Evolutionary conservation across 1,139 yeast genomes (phyloP), one percentile per base, ranked within the genome.

Genomic region (Pichia sp.): DNA sequence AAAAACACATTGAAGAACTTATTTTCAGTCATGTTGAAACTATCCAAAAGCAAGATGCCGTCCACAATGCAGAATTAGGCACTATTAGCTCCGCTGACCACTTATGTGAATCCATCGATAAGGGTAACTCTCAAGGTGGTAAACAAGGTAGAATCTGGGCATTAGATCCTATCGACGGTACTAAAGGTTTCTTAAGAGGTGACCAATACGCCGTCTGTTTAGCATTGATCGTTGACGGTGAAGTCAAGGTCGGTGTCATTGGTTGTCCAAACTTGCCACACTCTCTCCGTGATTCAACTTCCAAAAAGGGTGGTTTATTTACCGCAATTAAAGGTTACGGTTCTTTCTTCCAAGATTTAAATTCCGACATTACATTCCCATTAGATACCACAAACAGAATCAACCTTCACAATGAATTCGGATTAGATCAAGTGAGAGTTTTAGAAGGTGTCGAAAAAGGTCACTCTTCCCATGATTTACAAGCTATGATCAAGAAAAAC

Each of bases 401-500:
- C 54, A 42, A 62, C 18, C 72, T 81, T 77, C 72, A 71, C 38
- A 72, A 73, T 45, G 65, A 67, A 28, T 59, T 72, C 4, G 54
- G 67, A 5, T 74, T 84, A 4, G 55, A 63, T 1, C 67, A 72
- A 4, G 79, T 86, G 38, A 80, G 81, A 61, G 93, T 93, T 42
- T 84, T 94, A 40, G 99, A 94, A 70, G 94, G 96, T 53, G 98
- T 93, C n/a, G 99, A 93, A 69, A 85, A 88, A 61, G 93, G 93
- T 1, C 99, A 93, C 64, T 89, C 97, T 3, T 84, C 96, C 2
- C 98, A 90, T 61, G 89, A 83, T 20, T 81, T 86, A n/a, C 98
- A 94, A 65, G 77, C 83, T 1, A 67, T 73, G 45, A 90, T 93
- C 59, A 95, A 95, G 55, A 54, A 69, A 21, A 62, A 65, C 32